Evolutionary conservation across 1,284 basidiomycete species (phyloP), one percentile per base, ranked within the genome.

Genomic region (Moesziomyces parantarcticus): DNA sequence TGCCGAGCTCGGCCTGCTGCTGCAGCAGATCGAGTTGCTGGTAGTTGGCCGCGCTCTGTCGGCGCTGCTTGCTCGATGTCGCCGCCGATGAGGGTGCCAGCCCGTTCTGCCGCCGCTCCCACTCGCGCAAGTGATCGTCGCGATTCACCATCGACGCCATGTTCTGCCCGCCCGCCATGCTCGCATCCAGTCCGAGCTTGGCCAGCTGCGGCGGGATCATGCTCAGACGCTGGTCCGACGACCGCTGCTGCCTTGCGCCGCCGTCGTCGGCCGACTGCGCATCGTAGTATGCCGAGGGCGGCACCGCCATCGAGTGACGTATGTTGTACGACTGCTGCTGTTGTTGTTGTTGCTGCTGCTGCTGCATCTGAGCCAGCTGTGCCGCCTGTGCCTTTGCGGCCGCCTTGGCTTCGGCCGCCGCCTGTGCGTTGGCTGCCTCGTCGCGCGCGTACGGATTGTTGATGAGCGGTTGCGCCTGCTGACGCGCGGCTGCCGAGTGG

Each of bases 181-280:
- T 47, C 50, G 68, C 42, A 49, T 84, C 84, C 20, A 84, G 61
- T 18, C 82, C 84, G 20, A 84, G 65, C 70, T 83, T 84, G 55
- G 83, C 83, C 49, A 98, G 86, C 50, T 94, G 93, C 14, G 94
- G 93, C 21, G 96, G 96, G 20, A 98, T 90, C 64, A 90, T 88
- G 80, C 96, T 94, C 88, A 93, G 90, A 80, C 71, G 53, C 23
- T 74, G 60, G 44, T 69, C 66, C 26, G 50, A 48, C 26, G 50
- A 48, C 3, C 59, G 47, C 18, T 58, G 47, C 29, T 52, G 42
- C 45, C 50, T 50, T 20, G 54, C 48, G 25, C 47, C 39, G 26
- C 58, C 48, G 18, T 55, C 51, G 8, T 43, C 50, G 11, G 48
- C 40, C 21, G 39, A 26, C 29, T 16, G n/a, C 20, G 16, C 26